Evolutionary conservation across 768 basidiomycete species (phyloP).

Genomic region (Rickenella mellea): DNA sequence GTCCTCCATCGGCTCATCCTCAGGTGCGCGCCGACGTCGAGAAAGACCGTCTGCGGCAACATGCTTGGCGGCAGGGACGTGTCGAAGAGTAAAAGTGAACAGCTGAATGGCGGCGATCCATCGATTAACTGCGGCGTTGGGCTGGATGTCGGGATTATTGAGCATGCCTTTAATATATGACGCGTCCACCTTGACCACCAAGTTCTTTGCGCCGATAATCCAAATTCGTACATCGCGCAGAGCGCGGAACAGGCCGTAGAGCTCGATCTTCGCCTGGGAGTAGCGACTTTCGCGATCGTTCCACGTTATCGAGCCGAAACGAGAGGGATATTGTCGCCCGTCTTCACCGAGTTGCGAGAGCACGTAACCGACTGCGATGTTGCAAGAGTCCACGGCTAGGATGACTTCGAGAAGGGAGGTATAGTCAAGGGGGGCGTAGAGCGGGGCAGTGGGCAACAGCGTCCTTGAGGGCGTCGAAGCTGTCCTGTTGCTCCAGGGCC

Average conservation of each 20-base stretch:
- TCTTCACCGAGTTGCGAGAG: conserved; percentile 16
- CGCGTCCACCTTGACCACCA: conserved; percentile 29
- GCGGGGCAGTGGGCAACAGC: conserved; percentile 7
- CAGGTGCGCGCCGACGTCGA: background rate
- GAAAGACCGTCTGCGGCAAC: background rate
- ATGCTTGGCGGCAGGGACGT: background rate
- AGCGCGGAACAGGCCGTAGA: conserved; percentile 9
- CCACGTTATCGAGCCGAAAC: conserved; percentile 29
- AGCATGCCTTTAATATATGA: conserved; percentile 29
- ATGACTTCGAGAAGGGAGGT: conserved; percentile 1
- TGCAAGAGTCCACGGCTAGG: conserved; percentile 15
- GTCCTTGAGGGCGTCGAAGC: conserved; percentile 15
- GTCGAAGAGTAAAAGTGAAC: conserved; percentile 1
- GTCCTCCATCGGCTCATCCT: conserved; percentile 10
- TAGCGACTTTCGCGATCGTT: conserved; percentile 23
- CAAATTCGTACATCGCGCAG: conserved; percentile 1
- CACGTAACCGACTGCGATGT: conserved; percentile 9
- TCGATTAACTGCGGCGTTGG: conserved; percentile 8
- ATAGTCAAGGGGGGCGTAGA: conserved; percentile 11
- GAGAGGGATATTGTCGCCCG: conserved; percentile 14
- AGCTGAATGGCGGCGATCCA: conserved; percentile 10
- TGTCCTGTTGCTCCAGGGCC: conserved; percentile 4
- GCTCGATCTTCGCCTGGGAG: conserved; percentile 24
- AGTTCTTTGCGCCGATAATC: conserved; percentile 21
- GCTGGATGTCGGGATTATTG: conserved; percentile 15